These are phyloP conservation scores for Fusarium citri DNA, from an alignment of 2,329 filamentous ascomycete species.

Conservation along the genomic window DNA sequence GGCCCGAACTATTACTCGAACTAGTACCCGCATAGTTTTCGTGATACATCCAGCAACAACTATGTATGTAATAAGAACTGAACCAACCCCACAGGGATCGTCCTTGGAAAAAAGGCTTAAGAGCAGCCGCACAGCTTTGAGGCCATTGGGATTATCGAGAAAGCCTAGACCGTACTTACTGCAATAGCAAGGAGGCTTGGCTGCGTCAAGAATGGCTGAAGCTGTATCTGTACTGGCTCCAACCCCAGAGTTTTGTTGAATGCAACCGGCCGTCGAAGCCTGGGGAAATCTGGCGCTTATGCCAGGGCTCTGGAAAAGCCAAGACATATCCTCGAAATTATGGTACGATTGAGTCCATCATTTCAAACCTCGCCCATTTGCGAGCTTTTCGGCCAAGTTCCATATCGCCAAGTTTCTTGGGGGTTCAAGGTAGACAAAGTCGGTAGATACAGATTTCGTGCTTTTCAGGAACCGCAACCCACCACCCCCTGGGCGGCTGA, in stretches of 20 bases:
- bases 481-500: too few relatives aligned
- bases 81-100: conserved; percentile 27
- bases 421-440: not conserved
- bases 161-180: not conserved
- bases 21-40: conserved; percentile 20
- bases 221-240: conserved; percentile 19
- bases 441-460: not conserved
- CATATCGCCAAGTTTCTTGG: conserved; percentile 23
- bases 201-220: conserved; percentile 22
- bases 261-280: conserved; percentile 21
- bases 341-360: conserved; percentile 24
- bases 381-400: conserved; percentile 37
- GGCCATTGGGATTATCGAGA: conserved; percentile 12
- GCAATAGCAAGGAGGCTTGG: conserved; percentile 23
- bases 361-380: conserved; percentile 3
- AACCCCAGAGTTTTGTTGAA: conserved; percentile 34
- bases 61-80: not conserved
- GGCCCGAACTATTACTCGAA: conserved; percentile 22
- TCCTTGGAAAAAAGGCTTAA: conserved; percentile 3
- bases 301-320: conserved; percentile 16
- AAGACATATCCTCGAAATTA: conserved; percentile 16
- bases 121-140: conserved; percentile 13
- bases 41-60: conserved; percentile 2
- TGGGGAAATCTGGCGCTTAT: conserved; percentile 36
- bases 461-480: not conserved